Evolutionary conservation across 768 basidiomycete genomes (phyloP), one percentile per base, ranked within the genome.

Genomic region (Pleurotus pulmonarius): DNA sequence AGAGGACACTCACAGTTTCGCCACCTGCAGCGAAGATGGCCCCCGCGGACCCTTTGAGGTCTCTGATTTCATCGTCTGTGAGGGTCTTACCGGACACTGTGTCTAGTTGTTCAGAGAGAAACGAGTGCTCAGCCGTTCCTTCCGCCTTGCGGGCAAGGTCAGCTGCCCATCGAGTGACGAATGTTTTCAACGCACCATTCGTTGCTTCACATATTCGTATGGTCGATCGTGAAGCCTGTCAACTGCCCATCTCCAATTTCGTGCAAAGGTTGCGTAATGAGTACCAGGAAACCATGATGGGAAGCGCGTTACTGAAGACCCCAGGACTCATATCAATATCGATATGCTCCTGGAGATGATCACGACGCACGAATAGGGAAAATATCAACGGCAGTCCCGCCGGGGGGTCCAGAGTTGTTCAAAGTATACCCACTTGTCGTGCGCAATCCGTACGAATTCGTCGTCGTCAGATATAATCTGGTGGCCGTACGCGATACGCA

Each of bases 351-450:
- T 29, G 47, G 47, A 22, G 8, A 15, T 13, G 47, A 15, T 20
- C 20, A 20, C 20, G 20, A 20, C 20, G 20, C 3, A 40, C 63
- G 40, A 37, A 46, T n/a, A 3, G 63, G 63, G 48, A 64, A 55
- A 34, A 60, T 51, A 49, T 64, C 63, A 39, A 64, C 56, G 1
- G 58, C 40, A n/a, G 59, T 64, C 13, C 49, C 57, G 12, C 61
- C 63, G 16, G 59, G 57, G 6, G 59, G 38, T n/a, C 61, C 61
- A 15, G 57, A 44, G 38, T 20, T 18, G 16, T 47, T 25, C 20
- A 60, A 53, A 18, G 34, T 51, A n/a, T 49, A 6, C 4, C 25
- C 41, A 6, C 48, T 43, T 43, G 44, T 57, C 54, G 13, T 61
- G 41, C 7, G 61, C 46, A 20, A 62, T 20, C 22, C 48, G 20